A percentile compares a stretch with the other conserved stretches of the same genome.
Conservation (phyloP, 768 basidiomycete species). For the Psilocybe tampanensis region DNA sequence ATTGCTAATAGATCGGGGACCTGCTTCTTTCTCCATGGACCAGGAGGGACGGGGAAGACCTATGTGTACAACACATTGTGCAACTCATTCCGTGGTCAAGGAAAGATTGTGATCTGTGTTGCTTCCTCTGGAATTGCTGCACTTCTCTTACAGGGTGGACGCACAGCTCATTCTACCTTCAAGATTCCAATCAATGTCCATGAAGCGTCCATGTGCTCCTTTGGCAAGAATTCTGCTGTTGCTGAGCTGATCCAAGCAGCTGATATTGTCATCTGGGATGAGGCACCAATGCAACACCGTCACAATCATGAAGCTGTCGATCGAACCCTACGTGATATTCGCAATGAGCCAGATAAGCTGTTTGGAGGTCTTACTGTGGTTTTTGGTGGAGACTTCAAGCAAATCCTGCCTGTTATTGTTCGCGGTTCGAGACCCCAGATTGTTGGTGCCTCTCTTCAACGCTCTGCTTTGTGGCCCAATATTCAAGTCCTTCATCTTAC, state of each 20-base stretch:
- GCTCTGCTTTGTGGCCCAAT: no score
- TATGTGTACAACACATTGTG: slow-evolving; percentile 42
- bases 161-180: slow-evolving; percentile 50
- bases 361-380: slow-evolving; percentile 50
- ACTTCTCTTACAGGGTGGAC: slow-evolving; percentile 43
- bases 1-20: slow-evolving; percentile 20
- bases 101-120: slow-evolving; percentile 44
- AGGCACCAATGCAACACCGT: slow-evolving; percentile 40
- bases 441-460: slow-evolving; percentile 29
- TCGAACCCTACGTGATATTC: slow-evolving; percentile 35
- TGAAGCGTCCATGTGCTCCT: slow-evolving; percentile 30
- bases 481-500: slow-evolving; percentile 33
- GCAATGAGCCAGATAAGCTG: slow-evolving; percentile 17
- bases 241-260: slow-evolving; percentile 35
- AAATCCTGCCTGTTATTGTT: slow-evolving; percentile 46
- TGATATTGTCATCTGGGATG: slow-evolving; percentile 47
- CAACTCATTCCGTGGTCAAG: slow-evolving; percentile 26
- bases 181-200: slow-evolving; percentile 44
- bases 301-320: slow-evolving; percentile 39
- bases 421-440: slow-evolving; percentile 40
- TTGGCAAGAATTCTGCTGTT: slow-evolving; percentile 28
- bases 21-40: slow-evolving; percentile 44
- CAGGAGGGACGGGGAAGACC: slow-evolving; percentile 49
- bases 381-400: slow-evolving; percentile 53
- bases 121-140: slow-evolving; percentile 55